A percentile compares a stretch with the other conserved stretches of the same genome.
Evolutionary conservation across 495 filamentous ascomycete genomes (phyloP).

Genomic region (Xylaria curta): DNA sequence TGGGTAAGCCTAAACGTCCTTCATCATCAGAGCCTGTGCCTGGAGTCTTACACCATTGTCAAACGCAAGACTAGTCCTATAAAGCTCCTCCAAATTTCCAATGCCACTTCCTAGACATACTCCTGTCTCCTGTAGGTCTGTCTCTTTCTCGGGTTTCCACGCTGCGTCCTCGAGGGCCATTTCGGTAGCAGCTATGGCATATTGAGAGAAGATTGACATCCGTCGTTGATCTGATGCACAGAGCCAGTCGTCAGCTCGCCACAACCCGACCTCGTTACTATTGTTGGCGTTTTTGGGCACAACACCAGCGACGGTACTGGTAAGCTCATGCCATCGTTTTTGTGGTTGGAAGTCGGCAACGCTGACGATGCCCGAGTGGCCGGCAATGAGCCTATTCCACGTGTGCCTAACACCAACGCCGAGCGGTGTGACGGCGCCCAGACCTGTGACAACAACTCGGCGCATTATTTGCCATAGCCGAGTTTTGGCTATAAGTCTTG

Average conservation of each 20-base stretch:
- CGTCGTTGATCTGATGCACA: conserved; percentile 71
- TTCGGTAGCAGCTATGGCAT: conserved; percentile 83
- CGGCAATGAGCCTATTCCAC: conserved; percentile 81
- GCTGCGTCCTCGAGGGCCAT: conserved; percentile 86
- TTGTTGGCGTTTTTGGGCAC: conserved; percentile 60
- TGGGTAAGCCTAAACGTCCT: conserved; percentile 11
- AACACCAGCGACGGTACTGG: conserved; percentile 82
- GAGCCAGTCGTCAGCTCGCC: conserved; percentile 83
- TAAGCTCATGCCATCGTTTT: conserved; percentile 66
- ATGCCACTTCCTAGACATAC: conserved; percentile 97
- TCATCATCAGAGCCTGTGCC: not conserved
- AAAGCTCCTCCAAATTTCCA: conserved; percentile 89
- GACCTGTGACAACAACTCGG: conserved; percentile 92
- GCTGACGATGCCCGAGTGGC: conserved; percentile 80
- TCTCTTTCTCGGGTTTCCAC: conserved; percentile 69
- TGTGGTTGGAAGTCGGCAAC: conserved; percentile 61
- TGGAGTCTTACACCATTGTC: conserved; percentile 67
- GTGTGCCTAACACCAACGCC: conserved; percentile 79
- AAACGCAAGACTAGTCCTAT: conserved; percentile 78
- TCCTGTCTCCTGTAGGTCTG: conserved; percentile 76
- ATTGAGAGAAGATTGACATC: conserved; percentile 93
- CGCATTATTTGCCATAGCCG: conserved; percentile 66
- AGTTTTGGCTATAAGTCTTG: conserved; percentile 2
- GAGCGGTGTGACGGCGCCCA: conserved; percentile 91
- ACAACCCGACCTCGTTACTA: conserved; percentile 43